Base-by-base conservation (phyloP, 1,284 basidiomycete genomes). In the Ceratobasidium sp. region DNA sequence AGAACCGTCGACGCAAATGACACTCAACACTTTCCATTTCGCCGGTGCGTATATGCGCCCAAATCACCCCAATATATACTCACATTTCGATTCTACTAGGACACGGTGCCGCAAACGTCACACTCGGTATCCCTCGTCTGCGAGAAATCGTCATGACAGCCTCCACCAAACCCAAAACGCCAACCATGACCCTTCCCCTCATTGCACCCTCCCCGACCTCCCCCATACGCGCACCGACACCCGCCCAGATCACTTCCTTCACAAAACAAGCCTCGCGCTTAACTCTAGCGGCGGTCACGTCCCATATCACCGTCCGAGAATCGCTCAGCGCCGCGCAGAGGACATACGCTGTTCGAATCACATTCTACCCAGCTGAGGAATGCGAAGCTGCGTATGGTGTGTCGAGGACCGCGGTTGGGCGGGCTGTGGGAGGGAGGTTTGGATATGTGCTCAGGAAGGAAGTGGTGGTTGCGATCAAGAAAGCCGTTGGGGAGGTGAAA, bases 81-180 rank as follows among this genome's bases (percentile, higher is more conserved):
- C 48, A 74, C 27, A 48, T 56, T 64, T 57, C 66, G 59, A 8
- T 56, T 75, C 73, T 48, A 51, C 74, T 80, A 92, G 96, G 97
- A 79, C 98, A 99, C 83, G 98, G 98, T 84, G 97, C 98, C 75
- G 97, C 98, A 48, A 99, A 99, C 83, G 98, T 99, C 77, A 99
- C 98, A 1, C 89, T 99, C 62, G 98, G 98, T 89, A 99, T 99
- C 79, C 98, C 98, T 60, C 97, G 98, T 84, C 87, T 99, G 29
- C 92, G 97, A 83, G 98, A 99, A 85, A 99, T 99, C 80, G 95
- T 99, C 81, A 99, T 99, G 97, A 99, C 98, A 0, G 98, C 98
- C 6, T 97, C 98, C 5, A 90, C 91, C 79, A 94, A 97, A 80
- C 98, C 97, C 75, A 97, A 97, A 83, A 99, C 97, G 1, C 98